Percentiles rank a stretch among this genome's conserved stretches.
Evolutionary conservation across 164 flowering plant genomes (phyloP).

Genomic region (Aristolochia fimbriata): DNA sequence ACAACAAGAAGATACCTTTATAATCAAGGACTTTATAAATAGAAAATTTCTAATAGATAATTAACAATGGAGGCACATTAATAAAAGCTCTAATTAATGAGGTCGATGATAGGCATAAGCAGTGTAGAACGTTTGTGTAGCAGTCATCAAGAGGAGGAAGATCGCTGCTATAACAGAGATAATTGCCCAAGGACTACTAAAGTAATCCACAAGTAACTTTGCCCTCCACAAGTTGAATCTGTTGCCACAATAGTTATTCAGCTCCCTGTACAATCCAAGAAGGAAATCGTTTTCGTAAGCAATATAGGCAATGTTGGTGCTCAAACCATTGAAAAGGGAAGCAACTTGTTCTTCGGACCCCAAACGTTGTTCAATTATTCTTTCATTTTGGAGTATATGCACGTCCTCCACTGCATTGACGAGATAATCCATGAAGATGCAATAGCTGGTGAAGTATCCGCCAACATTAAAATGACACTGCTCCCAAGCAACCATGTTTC

Average conservation of each 20-base stretch:
- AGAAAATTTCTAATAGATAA: too few relatives aligned
- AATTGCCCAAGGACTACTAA: not conserved
- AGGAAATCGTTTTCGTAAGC: too few relatives aligned
- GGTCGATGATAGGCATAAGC: not conserved
- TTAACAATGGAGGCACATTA: too few relatives aligned
- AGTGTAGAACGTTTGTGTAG: not conserved
- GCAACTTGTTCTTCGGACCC: not conserved
- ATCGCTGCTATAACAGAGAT: not conserved
- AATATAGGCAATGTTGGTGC: not conserved
- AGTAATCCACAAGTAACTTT: not conserved
- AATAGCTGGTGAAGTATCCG: not conserved
- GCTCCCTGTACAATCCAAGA: not conserved
- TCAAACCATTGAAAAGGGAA: not conserved
- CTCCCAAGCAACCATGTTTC: not conserved
- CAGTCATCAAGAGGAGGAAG: not conserved
- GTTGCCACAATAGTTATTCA: not conserved
- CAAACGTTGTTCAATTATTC: not conserved
- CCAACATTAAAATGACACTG: not conserved
- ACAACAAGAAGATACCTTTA: too few relatives aligned
- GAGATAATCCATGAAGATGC: not conserved
- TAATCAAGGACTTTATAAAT: too few relatives aligned
- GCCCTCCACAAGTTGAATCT: not conserved
- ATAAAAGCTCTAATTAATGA: not conserved
- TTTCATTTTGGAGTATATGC: not conserved
- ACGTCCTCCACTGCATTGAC: not conserved